These are phyloP conservation scores for Dactylellina haptotyla DNA, from an alignment of 2,329 filamentous ascomycete species.

Conservation along the genomic window DNA sequence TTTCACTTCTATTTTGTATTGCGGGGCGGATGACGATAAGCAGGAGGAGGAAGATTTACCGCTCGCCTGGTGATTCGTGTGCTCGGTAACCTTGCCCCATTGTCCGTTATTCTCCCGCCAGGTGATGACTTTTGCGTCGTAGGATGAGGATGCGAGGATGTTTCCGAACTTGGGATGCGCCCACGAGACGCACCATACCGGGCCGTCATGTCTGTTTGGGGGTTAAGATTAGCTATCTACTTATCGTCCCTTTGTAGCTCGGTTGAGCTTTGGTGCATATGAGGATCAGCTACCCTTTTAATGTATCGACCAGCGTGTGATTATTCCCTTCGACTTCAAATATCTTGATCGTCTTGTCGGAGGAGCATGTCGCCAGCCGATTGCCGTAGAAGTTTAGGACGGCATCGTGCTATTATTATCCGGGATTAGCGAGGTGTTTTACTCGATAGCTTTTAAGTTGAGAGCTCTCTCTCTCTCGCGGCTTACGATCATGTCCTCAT, in stretches of 20 bases:
- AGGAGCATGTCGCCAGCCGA: constrained; percentile 94
- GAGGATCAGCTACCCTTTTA: constrained; percentile 77
- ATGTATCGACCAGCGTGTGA: constrained; percentile 87
- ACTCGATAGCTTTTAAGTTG: background rate
- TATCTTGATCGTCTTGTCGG: constrained; percentile 98
- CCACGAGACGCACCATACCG: constrained; percentile 98
- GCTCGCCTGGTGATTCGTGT: constrained; percentile 58
- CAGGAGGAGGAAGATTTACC: constrained; percentile 43
- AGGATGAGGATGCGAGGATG: constrained; percentile 92
- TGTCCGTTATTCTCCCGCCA: constrained; percentile 80
- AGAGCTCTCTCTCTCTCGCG: background rate
- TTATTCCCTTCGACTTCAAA: constrained; percentile 96
- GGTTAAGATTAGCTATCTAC: background rate
- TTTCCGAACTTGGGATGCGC: constrained; percentile 98
- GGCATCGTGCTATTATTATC: constrained; percentile 81
- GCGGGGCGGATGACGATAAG: constrained; percentile 55
- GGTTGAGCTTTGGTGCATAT: constrained; percentile 56
- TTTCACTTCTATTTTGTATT: background rate
- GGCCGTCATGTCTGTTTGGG: constrained; percentile 82
- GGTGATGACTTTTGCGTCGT: constrained; percentile 98
- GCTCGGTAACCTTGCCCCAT: constrained; percentile 57
- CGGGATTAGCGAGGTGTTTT: background rate
- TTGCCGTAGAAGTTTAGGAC: constrained; percentile 98
- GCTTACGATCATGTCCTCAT: constrained; percentile 54
- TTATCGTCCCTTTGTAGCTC: background rate